Percentiles rank a stretch among this genome's conserved stretches.
Evolutionary conservation across 2,329 filamentous ascomycete species (phyloP).

Genomic region (Colletotrichum sp.): DNA sequence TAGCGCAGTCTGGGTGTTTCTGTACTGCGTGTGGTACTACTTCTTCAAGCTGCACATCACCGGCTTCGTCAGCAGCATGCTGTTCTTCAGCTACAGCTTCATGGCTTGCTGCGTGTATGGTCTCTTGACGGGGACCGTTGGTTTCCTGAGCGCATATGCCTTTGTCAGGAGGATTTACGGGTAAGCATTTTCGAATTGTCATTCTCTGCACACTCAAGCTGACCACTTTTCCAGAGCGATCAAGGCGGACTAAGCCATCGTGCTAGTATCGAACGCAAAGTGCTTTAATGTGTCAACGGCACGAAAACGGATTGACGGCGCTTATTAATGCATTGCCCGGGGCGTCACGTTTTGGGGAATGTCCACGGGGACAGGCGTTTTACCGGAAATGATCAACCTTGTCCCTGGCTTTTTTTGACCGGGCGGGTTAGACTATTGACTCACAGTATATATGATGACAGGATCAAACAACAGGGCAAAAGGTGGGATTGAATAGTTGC

Average conservation of each 20-base stretch:
- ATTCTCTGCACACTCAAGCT: slow-evolving; percentile 1
- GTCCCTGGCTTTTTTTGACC: neutral
- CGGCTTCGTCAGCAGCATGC: slow-evolving; percentile 77
- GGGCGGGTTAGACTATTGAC: neutral
- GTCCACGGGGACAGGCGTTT: slow-evolving; percentile 7
- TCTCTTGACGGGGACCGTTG: slow-evolving; percentile 81
- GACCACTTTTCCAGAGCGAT: slow-evolving; percentile 47
- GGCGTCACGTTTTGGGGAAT: slow-evolving; percentile 8
- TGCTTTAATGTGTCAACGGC: neutral
- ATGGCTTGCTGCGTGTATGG: slow-evolving; percentile 84
- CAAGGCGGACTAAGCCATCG: slow-evolving; percentile 49
- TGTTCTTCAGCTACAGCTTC: slow-evolving; percentile 87
- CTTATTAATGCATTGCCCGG: slow-evolving; percentile 9
- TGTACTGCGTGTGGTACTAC: slow-evolving; percentile 87
- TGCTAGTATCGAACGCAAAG: neutral
- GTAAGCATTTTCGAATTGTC: slow-evolving; percentile 47
- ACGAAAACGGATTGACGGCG: neutral
- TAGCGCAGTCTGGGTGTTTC: slow-evolving; percentile 81
- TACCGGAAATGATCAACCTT: neutral
- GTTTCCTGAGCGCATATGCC: slow-evolving; percentile 82
- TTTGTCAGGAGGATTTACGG: slow-evolving; percentile 86
- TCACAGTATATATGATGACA: slow-evolving; percentile 15
- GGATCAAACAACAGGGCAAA: neutral
- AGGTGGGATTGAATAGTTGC: neutral
- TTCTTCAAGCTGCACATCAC: slow-evolving; percentile 79